Conservation (phyloP, 2,329 filamentous ascomycete species). For the Colletotrichum sp. region DNA sequence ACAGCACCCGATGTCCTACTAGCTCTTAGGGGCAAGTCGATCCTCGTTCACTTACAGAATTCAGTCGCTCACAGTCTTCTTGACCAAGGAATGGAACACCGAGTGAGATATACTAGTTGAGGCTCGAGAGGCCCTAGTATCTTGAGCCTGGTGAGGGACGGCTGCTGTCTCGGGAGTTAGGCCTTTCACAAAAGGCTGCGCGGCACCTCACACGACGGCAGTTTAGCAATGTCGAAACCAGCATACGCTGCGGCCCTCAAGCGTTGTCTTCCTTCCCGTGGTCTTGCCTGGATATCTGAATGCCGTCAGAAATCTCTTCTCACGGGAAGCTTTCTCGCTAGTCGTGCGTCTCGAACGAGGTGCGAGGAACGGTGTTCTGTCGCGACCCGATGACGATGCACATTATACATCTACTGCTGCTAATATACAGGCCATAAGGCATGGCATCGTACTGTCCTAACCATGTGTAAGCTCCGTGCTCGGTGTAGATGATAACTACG, state of each 20-base stretch:
- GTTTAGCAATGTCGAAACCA: neutral
- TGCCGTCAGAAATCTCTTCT: neutral
- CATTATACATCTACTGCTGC: neutral
- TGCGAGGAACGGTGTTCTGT: neutral
- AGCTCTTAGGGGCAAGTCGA: neutral
- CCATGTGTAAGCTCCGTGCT: neutral
- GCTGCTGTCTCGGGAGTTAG: neutral
- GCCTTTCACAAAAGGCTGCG: too few relatives aligned
- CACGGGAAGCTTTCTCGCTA: neutral
- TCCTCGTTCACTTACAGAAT: neutral
- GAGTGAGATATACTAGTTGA: neutral
- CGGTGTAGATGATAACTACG: neutral
- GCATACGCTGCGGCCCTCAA: neutral
- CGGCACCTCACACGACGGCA: neutral
- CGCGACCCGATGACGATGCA: neutral
- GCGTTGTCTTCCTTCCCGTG: neutral
- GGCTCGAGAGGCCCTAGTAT: neutral
- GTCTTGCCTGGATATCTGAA: neutral
- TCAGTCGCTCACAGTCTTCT: neutral
- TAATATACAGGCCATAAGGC: neutral
- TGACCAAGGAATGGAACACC: neutral
- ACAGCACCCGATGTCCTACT: neutral
- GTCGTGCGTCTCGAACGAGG: neutral
- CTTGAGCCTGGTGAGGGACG: neutral
- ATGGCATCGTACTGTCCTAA: neutral